Evolutionary conservation across 805 yeast genomes (phyloP).

Genomic region (Nematodospora valgi): DNA sequence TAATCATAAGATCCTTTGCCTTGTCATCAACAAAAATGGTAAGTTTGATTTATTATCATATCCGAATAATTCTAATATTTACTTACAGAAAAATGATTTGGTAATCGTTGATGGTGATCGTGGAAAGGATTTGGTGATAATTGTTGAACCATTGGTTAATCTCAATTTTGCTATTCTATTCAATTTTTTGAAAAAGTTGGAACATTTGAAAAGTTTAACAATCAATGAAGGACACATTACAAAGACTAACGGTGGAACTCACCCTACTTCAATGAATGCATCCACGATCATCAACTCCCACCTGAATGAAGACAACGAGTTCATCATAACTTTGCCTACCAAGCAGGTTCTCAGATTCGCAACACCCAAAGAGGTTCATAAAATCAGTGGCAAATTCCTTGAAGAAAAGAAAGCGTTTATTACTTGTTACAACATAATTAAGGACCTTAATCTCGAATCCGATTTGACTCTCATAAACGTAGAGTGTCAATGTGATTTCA

Average conservation of each 20-base stretch:
- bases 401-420: constrained; percentile 72
- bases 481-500: constrained; percentile 44
- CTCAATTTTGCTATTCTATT: constrained; percentile 66
- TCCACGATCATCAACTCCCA: constrained; percentile 34
- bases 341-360: constrained; percentile 78
- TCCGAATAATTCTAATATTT: constrained; percentile 61
- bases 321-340: constrained; percentile 64
- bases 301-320: constrained; percentile 54
- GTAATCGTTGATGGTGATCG: constrained; percentile 82
- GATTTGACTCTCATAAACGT: constrained; percentile 42
- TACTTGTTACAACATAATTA: constrained; percentile 51
- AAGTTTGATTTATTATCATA: constrained; percentile 68
- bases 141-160: constrained; percentile 60
- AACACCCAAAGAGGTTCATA: constrained; percentile 64
- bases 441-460: constrained; percentile 45
- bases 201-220: constrained; percentile 56
- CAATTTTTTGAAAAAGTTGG: constrained; percentile 70
- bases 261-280: constrained; percentile 36
- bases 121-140: constrained; percentile 75
- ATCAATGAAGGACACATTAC: constrained; percentile 24
- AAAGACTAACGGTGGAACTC: constrained; percentile 28
- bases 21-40: constrained; percentile 60
- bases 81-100: constrained; percentile 57
- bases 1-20: constrained; percentile 38
- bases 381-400: constrained; percentile 58